Conservation (phyloP, 2,329 filamentous ascomycete genomes). For the Fusarium decemcellulare region DNA sequence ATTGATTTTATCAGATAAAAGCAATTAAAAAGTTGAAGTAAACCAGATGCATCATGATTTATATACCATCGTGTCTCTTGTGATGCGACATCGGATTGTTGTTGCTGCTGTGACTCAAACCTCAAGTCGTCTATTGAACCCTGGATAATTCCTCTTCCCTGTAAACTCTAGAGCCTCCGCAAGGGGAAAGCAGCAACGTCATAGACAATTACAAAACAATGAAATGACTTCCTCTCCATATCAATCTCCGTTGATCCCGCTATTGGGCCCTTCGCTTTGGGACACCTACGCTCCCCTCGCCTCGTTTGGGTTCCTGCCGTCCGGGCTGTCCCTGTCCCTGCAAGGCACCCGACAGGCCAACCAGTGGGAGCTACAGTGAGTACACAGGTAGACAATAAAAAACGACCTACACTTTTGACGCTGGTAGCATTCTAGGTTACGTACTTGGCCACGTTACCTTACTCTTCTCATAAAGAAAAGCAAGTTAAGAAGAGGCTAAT, state of each 20-base stretch:
- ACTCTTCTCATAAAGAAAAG: too few species aligned
- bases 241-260: slow-evolving; percentile 9
- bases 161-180: slow-evolving; percentile 1
- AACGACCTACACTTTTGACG: too few species aligned
- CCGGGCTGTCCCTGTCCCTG: slow-evolving; percentile 19
- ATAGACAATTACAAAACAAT: slow-evolving; percentile 14
- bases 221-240: background rate
- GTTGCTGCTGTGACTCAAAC: slow-evolving; percentile 31
- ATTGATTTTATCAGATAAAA: slow-evolving; percentile 2
- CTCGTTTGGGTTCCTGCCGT: background rate
- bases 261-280: background rate
- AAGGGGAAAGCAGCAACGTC: slow-evolving; percentile 17
- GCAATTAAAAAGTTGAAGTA: background rate
- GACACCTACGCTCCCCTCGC: background rate
- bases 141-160: slow-evolving; percentile 41
- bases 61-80: background rate
- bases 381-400: too few species aligned
- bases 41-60: background rate
- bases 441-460: too few species aligned
- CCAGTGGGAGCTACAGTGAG: too few species aligned
- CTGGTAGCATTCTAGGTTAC: too few species aligned
- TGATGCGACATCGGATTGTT: slow-evolving; percentile 30
- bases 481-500: too few species aligned
- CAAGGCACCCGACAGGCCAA: slow-evolving; percentile 19
- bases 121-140: slow-evolving; percentile 6